These are phyloP conservation scores for Moricandia arvensis DNA, from an alignment of 345 rosid genomes.

Conservation along the genomic window DNA sequence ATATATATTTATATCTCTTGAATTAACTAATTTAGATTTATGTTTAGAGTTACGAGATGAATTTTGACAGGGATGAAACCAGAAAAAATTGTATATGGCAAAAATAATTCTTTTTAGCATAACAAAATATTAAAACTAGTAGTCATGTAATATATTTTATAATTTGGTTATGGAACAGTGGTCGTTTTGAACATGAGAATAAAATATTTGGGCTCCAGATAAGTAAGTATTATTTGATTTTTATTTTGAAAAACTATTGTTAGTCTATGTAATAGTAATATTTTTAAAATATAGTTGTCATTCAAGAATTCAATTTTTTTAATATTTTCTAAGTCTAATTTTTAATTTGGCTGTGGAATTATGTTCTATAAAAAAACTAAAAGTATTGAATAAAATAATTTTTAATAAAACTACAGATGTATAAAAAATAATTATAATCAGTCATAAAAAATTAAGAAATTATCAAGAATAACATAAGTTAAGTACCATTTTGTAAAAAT, in stretches of 20 bases:
- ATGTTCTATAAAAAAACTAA: neutral
- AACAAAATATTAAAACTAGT: neutral
- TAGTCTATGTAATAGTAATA: neutral
- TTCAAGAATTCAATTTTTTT: neutral
- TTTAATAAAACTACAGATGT: neutral
- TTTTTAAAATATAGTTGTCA: neutral
- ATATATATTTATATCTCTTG: too few species aligned
- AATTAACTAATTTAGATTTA: too few species aligned
- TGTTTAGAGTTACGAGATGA: too few species aligned
- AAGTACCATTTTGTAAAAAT: too few species aligned
- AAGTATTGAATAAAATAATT: neutral
- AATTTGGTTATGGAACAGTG: neutral
- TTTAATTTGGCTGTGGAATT: neutral
- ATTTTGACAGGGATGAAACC: neutral
- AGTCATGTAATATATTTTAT: too few species aligned
- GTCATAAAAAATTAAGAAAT: neutral
- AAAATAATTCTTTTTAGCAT: too few species aligned
- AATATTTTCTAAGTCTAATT: neutral
- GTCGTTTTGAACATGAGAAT: neutral
- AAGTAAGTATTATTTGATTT: neutral
- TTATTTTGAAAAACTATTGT: neutral
- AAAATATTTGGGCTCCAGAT: too few species aligned
- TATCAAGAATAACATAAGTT: too few species aligned
- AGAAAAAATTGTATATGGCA: neutral
- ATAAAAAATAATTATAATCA: too few species aligned